These are phyloP conservation scores for Wickerhamomyces tratensis DNA, from an alignment of 805 yeast species.

Conservation along the genomic window DNA sequence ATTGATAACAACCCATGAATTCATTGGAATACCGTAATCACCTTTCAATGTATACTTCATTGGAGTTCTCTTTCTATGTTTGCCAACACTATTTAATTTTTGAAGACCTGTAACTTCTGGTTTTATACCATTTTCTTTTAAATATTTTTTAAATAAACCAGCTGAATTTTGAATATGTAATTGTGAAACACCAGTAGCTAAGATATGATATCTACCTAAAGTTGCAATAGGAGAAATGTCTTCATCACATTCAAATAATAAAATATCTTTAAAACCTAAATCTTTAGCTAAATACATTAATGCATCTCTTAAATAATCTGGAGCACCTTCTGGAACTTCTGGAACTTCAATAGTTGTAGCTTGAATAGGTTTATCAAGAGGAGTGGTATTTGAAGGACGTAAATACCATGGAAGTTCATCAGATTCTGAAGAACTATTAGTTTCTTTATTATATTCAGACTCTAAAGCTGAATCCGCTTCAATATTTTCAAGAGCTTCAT, in stretches of 20 bases:
- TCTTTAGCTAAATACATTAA: conserved; percentile 41
- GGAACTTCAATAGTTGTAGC: conserved; percentile 33
- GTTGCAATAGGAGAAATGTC: conserved; percentile 29
- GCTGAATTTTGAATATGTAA: conserved; percentile 71
- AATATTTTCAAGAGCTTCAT: neutral
- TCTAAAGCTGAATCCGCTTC: neutral
- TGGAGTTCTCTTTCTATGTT: conserved; percentile 41
- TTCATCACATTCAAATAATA: conserved; percentile 48
- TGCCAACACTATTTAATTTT: conserved; percentile 44
- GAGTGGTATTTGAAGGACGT: conserved; percentile 30
- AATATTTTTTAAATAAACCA: conserved; percentile 39
- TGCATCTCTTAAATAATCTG: conserved; percentile 36
- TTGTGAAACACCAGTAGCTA: conserved; percentile 69
- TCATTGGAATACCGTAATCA: conserved; percentile 45
- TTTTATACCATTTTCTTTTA: conserved; percentile 39
- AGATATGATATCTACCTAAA: conserved; percentile 39
- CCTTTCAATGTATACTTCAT: conserved; percentile 41
- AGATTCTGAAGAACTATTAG: neutral
- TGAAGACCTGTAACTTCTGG: conserved; percentile 67
- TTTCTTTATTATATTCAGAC: neutral
- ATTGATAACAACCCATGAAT: conserved; percentile 81
- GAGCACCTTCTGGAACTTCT: conserved; percentile 48
- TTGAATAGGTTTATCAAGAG: conserved; percentile 22
- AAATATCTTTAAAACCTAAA: conserved; percentile 56
- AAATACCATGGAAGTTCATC: conserved; percentile 51